Percentiles rank a stretch among this genome's conserved stretches.
phyloP scores from a whole-genome alignment of 2,329 filamentous ascomycete genomes.

The Volutella citrinella region DNA sequence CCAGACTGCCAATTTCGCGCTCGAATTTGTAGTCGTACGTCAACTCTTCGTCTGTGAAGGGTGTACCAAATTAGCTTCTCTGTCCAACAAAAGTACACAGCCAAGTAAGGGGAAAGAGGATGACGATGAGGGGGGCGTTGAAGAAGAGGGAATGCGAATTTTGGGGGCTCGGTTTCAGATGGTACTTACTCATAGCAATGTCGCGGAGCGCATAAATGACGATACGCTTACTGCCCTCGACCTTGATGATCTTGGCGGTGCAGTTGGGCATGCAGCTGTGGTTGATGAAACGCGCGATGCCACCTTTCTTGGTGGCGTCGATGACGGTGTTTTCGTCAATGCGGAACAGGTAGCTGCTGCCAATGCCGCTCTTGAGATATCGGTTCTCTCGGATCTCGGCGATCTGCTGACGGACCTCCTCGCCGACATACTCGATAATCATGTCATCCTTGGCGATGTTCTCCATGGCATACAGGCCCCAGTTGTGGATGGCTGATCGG shows the following conservation, averaged over 20 bases:
- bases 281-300: constrained; percentile 98
- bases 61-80: too few relatives aligned
- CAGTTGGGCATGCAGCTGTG: constrained; percentile 98
- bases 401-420: constrained; percentile 94
- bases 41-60: constrained; percentile 82
- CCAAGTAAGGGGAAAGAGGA: neutral
- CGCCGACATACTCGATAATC: constrained; percentile 99
- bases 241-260: constrained; percentile 98
- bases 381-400: constrained; percentile 91
- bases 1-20: constrained; percentile 88
- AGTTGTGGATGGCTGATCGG: constrained; percentile 96
- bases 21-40: constrained; percentile 99
- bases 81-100: constrained; percentile 9
- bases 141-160: too few relatives aligned
- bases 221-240: constrained; percentile 96
- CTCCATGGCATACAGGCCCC: constrained; percentile 97
- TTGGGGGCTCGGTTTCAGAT: too few relatives aligned
- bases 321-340: constrained; percentile 98
- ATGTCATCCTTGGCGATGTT: constrained; percentile 97
- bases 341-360: constrained; percentile 94
- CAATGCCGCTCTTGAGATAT: constrained; percentile 94
- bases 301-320: constrained; percentile 96
- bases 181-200: constrained; percentile 82
- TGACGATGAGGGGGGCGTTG: too few relatives aligned
- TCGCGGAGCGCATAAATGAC: constrained; percentile 97